Conservation (phyloP, 2,329 filamentous ascomycete genomes). For the Cladophialophora yegresii region DNA sequence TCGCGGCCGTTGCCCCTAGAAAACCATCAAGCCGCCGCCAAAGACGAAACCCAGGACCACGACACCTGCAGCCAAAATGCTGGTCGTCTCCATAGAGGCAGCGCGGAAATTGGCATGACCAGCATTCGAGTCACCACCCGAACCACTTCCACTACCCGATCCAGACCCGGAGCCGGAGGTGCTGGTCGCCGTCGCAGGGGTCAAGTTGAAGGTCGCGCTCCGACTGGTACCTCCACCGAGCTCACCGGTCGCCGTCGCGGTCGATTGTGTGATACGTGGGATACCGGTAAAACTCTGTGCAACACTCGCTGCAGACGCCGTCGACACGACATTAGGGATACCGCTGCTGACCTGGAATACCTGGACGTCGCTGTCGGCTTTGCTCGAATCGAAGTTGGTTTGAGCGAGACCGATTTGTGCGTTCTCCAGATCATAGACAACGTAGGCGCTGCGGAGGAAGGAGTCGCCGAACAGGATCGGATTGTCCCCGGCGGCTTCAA, state of each 20-base stretch:
- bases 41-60: constrained; percentile 25
- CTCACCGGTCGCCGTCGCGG: constrained; percentile 23
- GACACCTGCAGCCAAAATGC: constrained; percentile 16
- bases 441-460: constrained; percentile 72
- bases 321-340: constrained; percentile 30
- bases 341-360: constrained; percentile 26
- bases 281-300: constrained; percentile 38
- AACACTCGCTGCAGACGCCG: constrained; percentile 33
- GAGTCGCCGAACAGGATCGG: constrained; percentile 71
- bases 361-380: constrained; percentile 26
- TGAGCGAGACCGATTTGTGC: constrained; percentile 71
- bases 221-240: constrained; percentile 22
- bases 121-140: constrained; percentile 12
- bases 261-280: constrained; percentile 27
- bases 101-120: constrained; percentile 26
- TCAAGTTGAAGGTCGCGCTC: constrained; percentile 32
- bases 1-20: constrained; percentile 1
- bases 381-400: constrained; percentile 48
- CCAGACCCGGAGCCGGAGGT: constrained; percentile 10
- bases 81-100: constrained; percentile 15
- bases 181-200: constrained; percentile 17
- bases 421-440: constrained; percentile 73
- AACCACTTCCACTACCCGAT: constrained; percentile 16
- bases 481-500: constrained; percentile 59
- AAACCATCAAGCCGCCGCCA: constrained; percentile 30